phyloP scores from a whole-genome alignment of 2,329 filamentous ascomycete genomes.

The Scytalidium lignicola region DNA sequence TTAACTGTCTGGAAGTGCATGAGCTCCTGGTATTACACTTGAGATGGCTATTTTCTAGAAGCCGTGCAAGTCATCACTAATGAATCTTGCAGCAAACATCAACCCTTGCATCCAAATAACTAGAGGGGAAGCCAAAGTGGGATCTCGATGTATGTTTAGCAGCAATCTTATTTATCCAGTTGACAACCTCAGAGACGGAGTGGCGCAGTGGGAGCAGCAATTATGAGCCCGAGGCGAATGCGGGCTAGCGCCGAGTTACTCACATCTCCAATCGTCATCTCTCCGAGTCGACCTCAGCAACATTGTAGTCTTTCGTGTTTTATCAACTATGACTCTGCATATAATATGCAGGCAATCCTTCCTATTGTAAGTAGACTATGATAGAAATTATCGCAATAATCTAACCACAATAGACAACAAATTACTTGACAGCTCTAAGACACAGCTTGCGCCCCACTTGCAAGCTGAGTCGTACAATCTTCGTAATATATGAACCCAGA shows the following conservation, averaged over 20 bases:
- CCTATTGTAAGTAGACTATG: neutral
- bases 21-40: too few relatives aligned
- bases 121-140: too few relatives aligned
- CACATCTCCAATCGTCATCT: neutral
- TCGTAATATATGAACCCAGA: neutral
- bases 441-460: neutral
- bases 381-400: neutral
- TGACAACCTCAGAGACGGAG: too few relatives aligned
- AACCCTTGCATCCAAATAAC: too few relatives aligned
- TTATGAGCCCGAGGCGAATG: neutral
- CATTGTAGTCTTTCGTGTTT: neutral
- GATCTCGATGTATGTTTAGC: too few relatives aligned
- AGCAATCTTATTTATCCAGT: too few relatives aligned
- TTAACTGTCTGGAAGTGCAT: too few relatives aligned
- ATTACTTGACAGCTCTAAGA: neutral
- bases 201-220: too few relatives aligned
- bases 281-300: neutral
- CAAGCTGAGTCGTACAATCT: neutral
- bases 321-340: neutral
- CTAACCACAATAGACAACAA: neutral
- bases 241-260: neutral
- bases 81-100: too few relatives aligned
- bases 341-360: neutral
- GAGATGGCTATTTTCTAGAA: too few relatives aligned
- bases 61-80: too few relatives aligned